Evolutionary conservation across 805 yeast genomes (phyloP).

Genomic region (Starmera pachycereana): DNA sequence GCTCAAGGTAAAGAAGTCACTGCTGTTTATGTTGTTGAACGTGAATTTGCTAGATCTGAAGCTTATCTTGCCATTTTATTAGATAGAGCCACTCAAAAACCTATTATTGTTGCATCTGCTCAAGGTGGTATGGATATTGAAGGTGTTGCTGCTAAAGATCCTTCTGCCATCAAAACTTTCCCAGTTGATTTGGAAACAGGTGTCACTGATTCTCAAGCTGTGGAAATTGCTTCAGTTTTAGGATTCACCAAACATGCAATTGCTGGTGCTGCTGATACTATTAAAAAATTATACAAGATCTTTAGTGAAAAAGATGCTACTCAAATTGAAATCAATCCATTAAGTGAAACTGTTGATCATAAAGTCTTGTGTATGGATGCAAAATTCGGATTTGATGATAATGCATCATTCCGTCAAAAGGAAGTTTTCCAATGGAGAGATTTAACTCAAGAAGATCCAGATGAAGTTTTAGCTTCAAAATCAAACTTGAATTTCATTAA

Average conservation of each 20-base stretch:
- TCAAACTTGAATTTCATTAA: constrained; percentile 92
- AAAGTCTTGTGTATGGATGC: constrained; percentile 98
- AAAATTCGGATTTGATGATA: constrained; percentile 95
- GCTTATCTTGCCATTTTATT: constrained; percentile 89
- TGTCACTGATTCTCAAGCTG: constrained; percentile 68
- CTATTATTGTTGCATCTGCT: constrained; percentile 89
- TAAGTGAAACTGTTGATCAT: constrained; percentile 85
- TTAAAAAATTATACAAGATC: constrained; percentile 80
- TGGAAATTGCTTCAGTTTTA: constrained; percentile 64
- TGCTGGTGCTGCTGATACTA: constrained; percentile 79
- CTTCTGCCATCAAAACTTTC: constrained; percentile 86
- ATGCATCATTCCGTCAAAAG: constrained; percentile 88
- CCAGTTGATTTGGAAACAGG: constrained; percentile 69
- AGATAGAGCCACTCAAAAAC: constrained; percentile 87
- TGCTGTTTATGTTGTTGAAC: constrained; percentile 91
- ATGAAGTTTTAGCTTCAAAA: constrained; percentile 87
- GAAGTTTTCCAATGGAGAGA: constrained; percentile 97
- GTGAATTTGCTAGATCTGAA: constrained; percentile 89
- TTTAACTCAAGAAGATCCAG: constrained; percentile 93
- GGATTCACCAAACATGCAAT: constrained; percentile 74
- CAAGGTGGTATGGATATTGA: constrained; percentile 99
- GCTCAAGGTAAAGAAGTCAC: constrained; percentile 95
- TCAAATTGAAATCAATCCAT: constrained; percentile 97
- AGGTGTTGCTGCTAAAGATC: constrained; percentile 90
- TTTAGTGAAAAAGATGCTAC: constrained; percentile 91